Conservation (phyloP, 345 rosid species). For the Salix caprea region DNA sequence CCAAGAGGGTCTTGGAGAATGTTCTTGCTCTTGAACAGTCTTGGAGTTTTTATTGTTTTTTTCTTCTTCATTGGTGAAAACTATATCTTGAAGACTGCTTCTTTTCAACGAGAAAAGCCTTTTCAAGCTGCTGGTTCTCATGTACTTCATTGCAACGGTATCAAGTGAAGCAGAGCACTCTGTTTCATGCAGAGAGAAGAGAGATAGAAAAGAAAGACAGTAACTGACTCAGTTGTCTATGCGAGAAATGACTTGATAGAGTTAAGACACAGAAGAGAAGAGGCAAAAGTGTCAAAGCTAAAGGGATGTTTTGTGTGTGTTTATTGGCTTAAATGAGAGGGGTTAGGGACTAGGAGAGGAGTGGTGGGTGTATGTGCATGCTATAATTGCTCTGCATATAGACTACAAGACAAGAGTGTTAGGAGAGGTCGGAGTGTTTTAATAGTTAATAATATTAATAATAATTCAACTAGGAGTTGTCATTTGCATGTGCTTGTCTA, state of each 20-base stretch:
- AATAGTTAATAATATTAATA: neutral
- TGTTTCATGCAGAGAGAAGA: conserved; percentile 21
- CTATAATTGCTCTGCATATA: neutral
- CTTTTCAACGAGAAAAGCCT: conserved; percentile 71
- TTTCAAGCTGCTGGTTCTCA: conserved; percentile 73
- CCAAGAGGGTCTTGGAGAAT: conserved; percentile 66
- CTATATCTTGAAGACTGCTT: conserved; percentile 45
- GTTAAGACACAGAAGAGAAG: neutral
- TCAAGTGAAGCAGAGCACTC: conserved; percentile 15
- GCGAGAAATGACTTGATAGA: neutral
- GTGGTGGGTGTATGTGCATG: neutral
- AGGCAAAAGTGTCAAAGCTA: neutral
- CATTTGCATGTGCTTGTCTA: neutral
- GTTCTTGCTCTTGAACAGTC: conserved; percentile 30
- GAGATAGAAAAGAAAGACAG: neutral
- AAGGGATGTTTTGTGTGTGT: conserved; percentile 1
- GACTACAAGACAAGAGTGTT: neutral
- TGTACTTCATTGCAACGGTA: conserved; percentile 59
- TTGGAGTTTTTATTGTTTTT: conserved; percentile 18
- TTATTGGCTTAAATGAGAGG: neutral
- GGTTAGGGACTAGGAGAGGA: neutral
- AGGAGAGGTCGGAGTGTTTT: neutral
- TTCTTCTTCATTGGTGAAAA: conserved; percentile 25
- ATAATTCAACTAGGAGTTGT: neutral
- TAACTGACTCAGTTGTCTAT: neutral